Evolutionary conservation across 148 eudicot species (phyloP).

Genomic region (Camellia sinensis): DNA sequence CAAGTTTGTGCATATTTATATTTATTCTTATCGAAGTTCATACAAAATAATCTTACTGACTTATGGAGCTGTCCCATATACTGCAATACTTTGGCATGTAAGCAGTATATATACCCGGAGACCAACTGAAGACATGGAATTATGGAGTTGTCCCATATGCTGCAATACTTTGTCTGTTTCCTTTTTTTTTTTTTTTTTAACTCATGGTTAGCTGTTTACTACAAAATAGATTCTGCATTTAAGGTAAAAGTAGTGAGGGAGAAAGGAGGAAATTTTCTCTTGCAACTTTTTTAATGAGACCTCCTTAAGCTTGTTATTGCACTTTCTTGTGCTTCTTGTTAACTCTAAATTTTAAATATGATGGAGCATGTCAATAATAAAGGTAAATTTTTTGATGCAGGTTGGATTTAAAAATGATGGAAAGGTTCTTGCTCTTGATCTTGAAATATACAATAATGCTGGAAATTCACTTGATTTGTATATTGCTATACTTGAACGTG

Average conservation of each 20-base stretch:
- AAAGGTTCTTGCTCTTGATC: constrained; percentile 86
- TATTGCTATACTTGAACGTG: constrained; percentile 82
- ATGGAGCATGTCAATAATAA: background rate
- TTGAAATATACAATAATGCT: constrained; percentile 85
- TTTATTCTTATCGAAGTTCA: too few relatives aligned
- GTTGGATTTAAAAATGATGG: constrained; percentile 91
- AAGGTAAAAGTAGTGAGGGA: background rate
- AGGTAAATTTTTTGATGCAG: constrained; percentile 31
- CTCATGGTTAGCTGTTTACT: too few relatives aligned
- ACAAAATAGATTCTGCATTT: background rate
- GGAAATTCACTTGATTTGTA: constrained; percentile 95
- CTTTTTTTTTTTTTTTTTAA: too few relatives aligned
- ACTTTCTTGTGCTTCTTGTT: background rate
- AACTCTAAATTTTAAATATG: background rate
- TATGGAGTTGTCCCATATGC: background rate
- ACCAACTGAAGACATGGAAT: too few relatives aligned
- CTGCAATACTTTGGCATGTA: too few relatives aligned
- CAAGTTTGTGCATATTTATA: too few relatives aligned
- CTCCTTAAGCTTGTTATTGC: background rate
- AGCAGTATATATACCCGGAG: too few relatives aligned
- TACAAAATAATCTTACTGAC: too few relatives aligned
- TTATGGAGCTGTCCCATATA: too few relatives aligned
- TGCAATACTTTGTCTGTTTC: too few relatives aligned
- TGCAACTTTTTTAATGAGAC: background rate
- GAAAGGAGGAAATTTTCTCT: background rate